A percentile compares a stretch with the other conserved stretches of the same genome.
Conservation (phyloP, 1,284 basidiomycete species). For the Takashimella tepidaria region DNA sequence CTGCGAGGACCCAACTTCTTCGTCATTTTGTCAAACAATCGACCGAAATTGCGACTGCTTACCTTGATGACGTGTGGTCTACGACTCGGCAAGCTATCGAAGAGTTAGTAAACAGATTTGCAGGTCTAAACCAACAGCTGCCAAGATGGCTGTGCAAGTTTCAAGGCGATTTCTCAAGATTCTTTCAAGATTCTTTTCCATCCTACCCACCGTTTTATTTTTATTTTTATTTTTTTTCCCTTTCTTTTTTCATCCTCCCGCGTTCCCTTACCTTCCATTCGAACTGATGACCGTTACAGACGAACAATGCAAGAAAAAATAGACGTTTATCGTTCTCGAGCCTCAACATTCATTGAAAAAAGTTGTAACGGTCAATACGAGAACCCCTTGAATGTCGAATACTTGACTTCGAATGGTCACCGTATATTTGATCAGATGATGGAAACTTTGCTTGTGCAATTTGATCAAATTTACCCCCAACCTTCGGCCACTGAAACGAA, state of each 20-base stretch:
- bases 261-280: too few relatives aligned
- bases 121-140: not conserved
- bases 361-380: not conserved
- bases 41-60: not conserved
- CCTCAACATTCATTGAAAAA: not conserved
- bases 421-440: too few relatives aligned
- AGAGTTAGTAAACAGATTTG: not conserved
- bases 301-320: too few relatives aligned
- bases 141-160: not conserved
- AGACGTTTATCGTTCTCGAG: not conserved
- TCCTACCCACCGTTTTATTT: too few relatives aligned
- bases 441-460: too few relatives aligned
- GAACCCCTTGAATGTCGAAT: not conserved
- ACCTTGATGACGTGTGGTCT: not conserved
- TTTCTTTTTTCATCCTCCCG: too few relatives aligned
- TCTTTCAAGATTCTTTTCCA: too few relatives aligned
- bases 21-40: not conserved
- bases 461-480: too few relatives aligned
- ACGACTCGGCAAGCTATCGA: not conserved
- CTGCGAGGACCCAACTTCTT: not conserved
- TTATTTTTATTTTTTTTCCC: too few relatives aligned
- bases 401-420: not conserved
- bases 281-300: too few relatives aligned
- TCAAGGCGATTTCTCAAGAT: not conserved
- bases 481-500: too few relatives aligned